phyloP scores from a whole-genome alignment of 805 yeast genomes.

The Cyberlindnera americana region DNA sequence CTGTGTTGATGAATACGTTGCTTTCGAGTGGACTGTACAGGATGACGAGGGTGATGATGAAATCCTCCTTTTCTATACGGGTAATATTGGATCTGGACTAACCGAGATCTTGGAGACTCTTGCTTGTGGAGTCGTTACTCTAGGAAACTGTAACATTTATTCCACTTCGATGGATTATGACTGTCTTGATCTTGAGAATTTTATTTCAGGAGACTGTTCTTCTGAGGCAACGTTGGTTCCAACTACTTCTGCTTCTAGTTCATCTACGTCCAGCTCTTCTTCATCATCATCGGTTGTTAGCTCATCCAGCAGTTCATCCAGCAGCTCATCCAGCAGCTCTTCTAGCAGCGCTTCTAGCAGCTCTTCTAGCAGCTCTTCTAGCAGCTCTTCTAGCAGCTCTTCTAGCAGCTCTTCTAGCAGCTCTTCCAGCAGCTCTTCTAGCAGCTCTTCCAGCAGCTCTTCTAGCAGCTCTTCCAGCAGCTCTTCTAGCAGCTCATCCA shows the following conservation, averaged over 20 bases:
- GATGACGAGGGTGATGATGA: background rate
- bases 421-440: no score
- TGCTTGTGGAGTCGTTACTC: background rate
- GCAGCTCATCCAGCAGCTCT: no score
- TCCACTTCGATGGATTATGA: background rate
- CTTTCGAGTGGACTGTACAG: slow-evolving; percentile 1
- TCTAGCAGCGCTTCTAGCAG: no score
- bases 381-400: no score
- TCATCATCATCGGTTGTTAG: no score
- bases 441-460: no score
- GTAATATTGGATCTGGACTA: background rate
- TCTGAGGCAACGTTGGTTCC: background rate
- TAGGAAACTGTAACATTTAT: background rate
- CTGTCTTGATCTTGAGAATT: background rate
- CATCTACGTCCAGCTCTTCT: no score
- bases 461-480: no score
- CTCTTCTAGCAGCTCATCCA: no score
- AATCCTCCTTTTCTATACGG: background rate
- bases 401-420: no score
- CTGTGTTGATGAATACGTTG: slow-evolving; percentile 2
- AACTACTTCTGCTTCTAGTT: background rate
- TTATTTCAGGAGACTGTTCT: background rate
- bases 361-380: no score
- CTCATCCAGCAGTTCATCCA: no score
- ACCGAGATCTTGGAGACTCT: background rate